Base-by-base conservation (phyloP, 2,329 filamentous ascomycete species). In the Apiospora hydei region DNA sequence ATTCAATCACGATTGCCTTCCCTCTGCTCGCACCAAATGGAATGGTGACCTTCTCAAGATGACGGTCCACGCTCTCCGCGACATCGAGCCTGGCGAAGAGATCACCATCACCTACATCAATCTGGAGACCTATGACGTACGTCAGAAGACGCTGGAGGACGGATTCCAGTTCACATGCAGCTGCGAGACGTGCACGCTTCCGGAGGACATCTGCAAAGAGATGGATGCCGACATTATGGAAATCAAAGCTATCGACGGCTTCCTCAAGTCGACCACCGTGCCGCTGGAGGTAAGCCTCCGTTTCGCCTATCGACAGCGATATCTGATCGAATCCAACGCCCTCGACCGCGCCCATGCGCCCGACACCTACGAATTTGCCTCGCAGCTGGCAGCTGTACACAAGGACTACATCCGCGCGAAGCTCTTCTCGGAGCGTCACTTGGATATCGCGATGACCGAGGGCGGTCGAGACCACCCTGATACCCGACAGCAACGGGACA, bases 81-180 rank as follows among this genome's bases (percentile, higher is more conserved):
- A 70, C 71, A 67, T 72, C 10, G 71, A 69, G 16, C 38, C 57
- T 7, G 71, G 69, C 34, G 68, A 67, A 47, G 71, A 72, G 71
- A 46, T 72, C 67, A 72, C 71, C 53, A 46, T 68, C 13, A 64
- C 44, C 21, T 72, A 72, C 69, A 70, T 70, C 68, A 61, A 69
- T 1, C 8, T 69, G 41, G 68, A 68, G n/a, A 18, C 43, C 14
- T 6, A 5, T 4, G 24, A 46, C n/a, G 26, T 18, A 26, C 71
- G 71, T 24, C 43, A 41, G 26, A 41, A n/a, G 3, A 41, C 13
- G 0, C 71, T 72, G 0, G 10, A 41, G 0, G 30, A 49, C 38
- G 43, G 30, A 11, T 70, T 70, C 57, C 34, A 47, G 0, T 72
- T 72, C 46, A 69, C 21, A 46, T 72, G 71, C 38, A 26, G 16